Base-by-base conservation (phyloP, 768 basidiomycete genomes). In the Boletus vermiculosoides region DNA sequence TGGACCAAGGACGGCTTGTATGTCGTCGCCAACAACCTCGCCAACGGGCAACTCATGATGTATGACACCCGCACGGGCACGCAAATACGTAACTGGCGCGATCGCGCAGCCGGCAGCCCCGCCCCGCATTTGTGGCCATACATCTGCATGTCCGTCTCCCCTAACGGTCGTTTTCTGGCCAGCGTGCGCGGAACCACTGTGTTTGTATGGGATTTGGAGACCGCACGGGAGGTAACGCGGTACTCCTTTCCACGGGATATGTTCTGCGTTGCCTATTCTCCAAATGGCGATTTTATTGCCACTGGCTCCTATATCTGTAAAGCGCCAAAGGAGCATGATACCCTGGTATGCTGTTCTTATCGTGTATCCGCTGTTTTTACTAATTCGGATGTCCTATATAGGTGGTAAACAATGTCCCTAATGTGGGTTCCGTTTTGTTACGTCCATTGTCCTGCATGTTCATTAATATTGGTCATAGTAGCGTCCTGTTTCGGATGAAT, bases 11-110 rank as follows among this genome's bases (percentile, higher is more conserved):
- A 66, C 44, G 65, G 64, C 2, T 1, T 1, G 0, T 56, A 64
- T 33, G 59, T 66, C 46, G 30, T 66, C 45, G 64, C 64, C 33
- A 54, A 58, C 50, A 66, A 67, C 51, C 60, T 67, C 42, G 51
- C 65, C n/a, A 67, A 50, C 15, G 66, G 66, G 13, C 66, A 65
- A 28, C 52, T 67, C 41, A 65, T 57, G 63, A 53, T 65, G 66
- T 67, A 65, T 20, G 66, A 66, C 42, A 45, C 63, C 8, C 48
- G 47, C 18, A 44, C 55, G 5, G 65, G 65, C 50, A 41, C 50
- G 9, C 65, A 65, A 36, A 55, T 66, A 39, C 65, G 66, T 3
- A 57, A 25, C 4, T 67, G 65, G 65, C 63, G 63, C 11, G 65
- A 67, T 7, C 57, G 60, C 1, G 28, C 39, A 1, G 30, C 34